Conservation (phyloP, 1,284 basidiomycete species). For the Sporisorium sorghi region DNA sequence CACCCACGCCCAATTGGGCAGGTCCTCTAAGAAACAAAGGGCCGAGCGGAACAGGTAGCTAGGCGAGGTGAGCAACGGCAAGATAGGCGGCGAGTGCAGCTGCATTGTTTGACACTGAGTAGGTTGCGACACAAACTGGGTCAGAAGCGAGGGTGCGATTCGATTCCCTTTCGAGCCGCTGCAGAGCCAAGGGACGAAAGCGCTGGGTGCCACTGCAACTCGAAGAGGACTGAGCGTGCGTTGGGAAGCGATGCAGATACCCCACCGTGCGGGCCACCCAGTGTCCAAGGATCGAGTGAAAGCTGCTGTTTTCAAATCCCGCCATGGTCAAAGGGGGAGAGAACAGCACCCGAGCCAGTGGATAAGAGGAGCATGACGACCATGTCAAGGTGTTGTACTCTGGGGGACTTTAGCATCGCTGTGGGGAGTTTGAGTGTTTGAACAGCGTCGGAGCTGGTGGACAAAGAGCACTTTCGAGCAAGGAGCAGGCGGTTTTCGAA, state of each 20-base stretch:
- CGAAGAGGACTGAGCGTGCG: not conserved
- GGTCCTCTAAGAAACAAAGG: not conserved
- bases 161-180: no score
- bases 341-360: not conserved
- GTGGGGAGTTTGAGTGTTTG: not conserved
- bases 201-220: no score
- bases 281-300: not conserved
- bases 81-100: not conserved
- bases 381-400: no score
- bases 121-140: not conserved
- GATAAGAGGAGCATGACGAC: slow-evolving; percentile 2
- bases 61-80: not conserved
- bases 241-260: no score
- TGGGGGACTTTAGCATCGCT: not conserved
- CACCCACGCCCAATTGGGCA: not conserved
- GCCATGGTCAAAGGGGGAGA: slow-evolving; percentile 1
- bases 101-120: not conserved
- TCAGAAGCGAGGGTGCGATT: no score
- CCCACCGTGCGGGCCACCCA: no score
- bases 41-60: not conserved
- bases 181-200: not conserved
- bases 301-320: not conserved
- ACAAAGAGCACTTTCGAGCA: slow-evolving; percentile 11
- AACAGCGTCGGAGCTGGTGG: slow-evolving; percentile 10
- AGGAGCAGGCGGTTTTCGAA: slow-evolving; percentile 10